Evolutionary conservation across 805 yeast genomes (phyloP).

Genomic region (Blastobotrys mokoenaii): DNA sequence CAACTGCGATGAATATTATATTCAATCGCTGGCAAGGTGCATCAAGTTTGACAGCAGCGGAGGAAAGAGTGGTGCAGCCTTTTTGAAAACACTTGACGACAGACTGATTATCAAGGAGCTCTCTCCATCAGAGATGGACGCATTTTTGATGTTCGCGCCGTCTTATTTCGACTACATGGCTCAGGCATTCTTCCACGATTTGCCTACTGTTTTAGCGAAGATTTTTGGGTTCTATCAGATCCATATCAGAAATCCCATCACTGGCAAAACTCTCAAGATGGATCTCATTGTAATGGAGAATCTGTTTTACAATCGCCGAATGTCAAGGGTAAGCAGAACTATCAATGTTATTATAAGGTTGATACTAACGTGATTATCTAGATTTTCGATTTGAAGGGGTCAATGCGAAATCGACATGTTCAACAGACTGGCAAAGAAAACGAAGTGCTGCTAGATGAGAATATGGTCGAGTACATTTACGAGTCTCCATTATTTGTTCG

Average conservation of each 20-base stretch:
- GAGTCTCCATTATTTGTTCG: slow-evolving; percentile 92
- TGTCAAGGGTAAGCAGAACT: slow-evolving; percentile 39
- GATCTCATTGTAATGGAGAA: slow-evolving; percentile 95
- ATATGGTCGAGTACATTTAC: slow-evolving; percentile 95
- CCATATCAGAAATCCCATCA: slow-evolving; percentile 68
- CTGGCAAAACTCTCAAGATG: slow-evolving; percentile 72
- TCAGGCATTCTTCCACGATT: slow-evolving; percentile 87
- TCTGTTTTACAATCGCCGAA: slow-evolving; percentile 73
- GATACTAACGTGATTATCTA: neutral
- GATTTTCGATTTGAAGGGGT: slow-evolving; percentile 92
- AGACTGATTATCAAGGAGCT: slow-evolving; percentile 84
- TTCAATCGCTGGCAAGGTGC: slow-evolving; percentile 88
- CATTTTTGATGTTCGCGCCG: slow-evolving; percentile 93
- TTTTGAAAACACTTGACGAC: slow-evolving; percentile 85
- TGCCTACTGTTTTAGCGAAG: slow-evolving; percentile 91
- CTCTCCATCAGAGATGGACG: slow-evolving; percentile 80
- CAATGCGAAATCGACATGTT: slow-evolving; percentile 95
- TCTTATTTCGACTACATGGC: slow-evolving; percentile 94
- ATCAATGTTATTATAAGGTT: neutral
- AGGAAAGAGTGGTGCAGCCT: slow-evolving; percentile 93
- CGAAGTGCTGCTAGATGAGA: slow-evolving; percentile 90
- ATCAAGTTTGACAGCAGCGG: slow-evolving; percentile 94
- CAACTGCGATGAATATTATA: slow-evolving; percentile 62
- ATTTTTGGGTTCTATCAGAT: slow-evolving; percentile 94
- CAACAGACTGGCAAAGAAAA: slow-evolving; percentile 93